phyloP scores from a whole-genome alignment of 1,284 basidiomycete genomes.

The Puccinia novopanici region DNA sequence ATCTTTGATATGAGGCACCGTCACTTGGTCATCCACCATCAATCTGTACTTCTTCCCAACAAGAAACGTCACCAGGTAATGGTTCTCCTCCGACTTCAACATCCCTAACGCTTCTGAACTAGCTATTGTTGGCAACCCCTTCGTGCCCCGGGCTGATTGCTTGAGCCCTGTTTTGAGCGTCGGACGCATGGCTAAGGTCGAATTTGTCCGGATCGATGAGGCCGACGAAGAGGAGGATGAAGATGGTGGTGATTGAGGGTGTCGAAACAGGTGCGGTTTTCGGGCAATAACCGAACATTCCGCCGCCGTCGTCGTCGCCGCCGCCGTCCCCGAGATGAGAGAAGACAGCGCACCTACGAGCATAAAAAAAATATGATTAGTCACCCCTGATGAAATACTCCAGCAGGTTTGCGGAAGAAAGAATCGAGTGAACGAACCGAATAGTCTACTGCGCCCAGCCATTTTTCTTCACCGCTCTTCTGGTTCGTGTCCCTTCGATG shows the following conservation, averaged over 20 bases:
- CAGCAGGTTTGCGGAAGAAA: neutral
- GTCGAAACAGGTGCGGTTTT: neutral
- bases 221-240: neutral
- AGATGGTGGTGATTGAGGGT: neutral
- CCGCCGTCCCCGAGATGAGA: constrained; percentile 15
- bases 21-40: constrained; percentile 83
- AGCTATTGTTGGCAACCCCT: neutral
- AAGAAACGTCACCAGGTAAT: constrained; percentile 87
- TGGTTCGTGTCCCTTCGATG: neutral
- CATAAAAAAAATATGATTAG: neutral
- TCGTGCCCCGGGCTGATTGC: neutral
- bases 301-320: too few species aligned
- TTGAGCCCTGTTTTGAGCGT: constrained; percentile 28
- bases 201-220: neutral
- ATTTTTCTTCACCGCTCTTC: neutral
- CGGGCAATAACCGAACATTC: neutral
- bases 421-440: neutral
- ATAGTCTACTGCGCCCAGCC: neutral
- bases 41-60: constrained; percentile 84
- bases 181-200: constrained; percentile 21
- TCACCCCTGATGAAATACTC: neutral
- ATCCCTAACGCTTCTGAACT: constrained; percentile 58
- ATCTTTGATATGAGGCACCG: constrained; percentile 69
- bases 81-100: constrained; percentile 69
- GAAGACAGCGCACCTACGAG: neutral